phyloP scores from a whole-genome alignment of 805 yeast genomes.

The Candida ortonii region DNA sequence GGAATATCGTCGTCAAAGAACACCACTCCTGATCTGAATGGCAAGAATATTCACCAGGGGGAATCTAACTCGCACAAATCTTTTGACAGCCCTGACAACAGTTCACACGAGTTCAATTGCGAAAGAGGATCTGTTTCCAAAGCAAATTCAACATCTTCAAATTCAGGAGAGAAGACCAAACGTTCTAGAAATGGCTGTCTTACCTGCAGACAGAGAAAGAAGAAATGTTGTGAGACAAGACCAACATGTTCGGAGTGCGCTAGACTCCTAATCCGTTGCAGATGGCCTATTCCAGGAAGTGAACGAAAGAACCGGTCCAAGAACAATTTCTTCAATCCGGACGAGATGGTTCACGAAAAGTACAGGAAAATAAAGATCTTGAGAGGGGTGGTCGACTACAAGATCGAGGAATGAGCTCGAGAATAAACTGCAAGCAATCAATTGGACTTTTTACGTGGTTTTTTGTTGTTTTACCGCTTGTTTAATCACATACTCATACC shows the following conservation, averaged over 20 bases:
- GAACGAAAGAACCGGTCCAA: constrained; percentile 56
- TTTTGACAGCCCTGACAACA: too few relatives aligned
- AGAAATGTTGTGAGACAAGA: constrained; percentile 68
- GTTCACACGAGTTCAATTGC: too few relatives aligned
- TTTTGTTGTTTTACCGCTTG: too few relatives aligned
- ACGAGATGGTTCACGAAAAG: constrained; percentile 50
- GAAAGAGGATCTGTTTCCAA: too few relatives aligned
- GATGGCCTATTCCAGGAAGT: constrained; percentile 73
- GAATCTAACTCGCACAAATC: too few relatives aligned
- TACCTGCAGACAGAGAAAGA: constrained; percentile 75
- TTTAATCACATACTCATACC: too few relatives aligned
- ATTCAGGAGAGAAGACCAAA: constrained; percentile 33
- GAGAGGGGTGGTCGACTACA: constrained; percentile 58
- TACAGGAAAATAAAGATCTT: constrained; percentile 60
- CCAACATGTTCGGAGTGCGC: constrained; percentile 68
- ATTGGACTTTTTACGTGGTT: too few relatives aligned
- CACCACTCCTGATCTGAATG: too few relatives aligned
- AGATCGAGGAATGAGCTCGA: constrained; percentile 24
- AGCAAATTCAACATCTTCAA: constrained; percentile 2
- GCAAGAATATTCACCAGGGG: too few relatives aligned
- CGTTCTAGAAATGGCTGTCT: constrained; percentile 72
- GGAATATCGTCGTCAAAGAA: too few relatives aligned
- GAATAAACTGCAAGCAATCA: too few relatives aligned
- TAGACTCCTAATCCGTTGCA: constrained; percentile 61
- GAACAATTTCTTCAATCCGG: constrained; percentile 46